Base-by-base conservation (phyloP, 2,329 filamentous ascomycete species). In the Cladosporium phlei region DNA sequence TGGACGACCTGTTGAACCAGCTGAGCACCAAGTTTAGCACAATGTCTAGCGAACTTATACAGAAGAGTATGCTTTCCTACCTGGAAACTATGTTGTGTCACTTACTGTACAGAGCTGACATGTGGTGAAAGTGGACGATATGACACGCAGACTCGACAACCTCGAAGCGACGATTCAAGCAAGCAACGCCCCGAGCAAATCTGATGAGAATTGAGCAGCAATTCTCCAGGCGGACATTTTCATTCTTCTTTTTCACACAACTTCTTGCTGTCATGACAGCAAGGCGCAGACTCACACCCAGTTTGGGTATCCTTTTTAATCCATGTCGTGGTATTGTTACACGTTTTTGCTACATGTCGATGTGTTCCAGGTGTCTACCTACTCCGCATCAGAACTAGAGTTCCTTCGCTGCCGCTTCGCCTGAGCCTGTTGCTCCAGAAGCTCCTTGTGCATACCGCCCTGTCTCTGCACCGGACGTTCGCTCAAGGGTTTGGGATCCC, bases 1-100 rank as follows among this genome's bases (percentile, higher is more conserved):
- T 96, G 1, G 90, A 96, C 57, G 88, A 95, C 30, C 77, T 96
- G 2, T 73, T 96, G 3, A 88, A 90, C 62, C 84, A 88, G 35
- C 71, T 96, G 0, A 87, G 86, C 42, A 84, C 80, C 66, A 95
- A 95, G 65, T 95, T 95, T 65, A 83, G 86, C 16, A 80, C 79
- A 10, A 82, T 95, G 4, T 94, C 88, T 7, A 85, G 81, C 50
- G 90, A 95, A 68, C 84, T 96, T 49, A 88, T 95, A 58, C 79
- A 85, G 28, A 95, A 95, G 70, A 87, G 89, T 95, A 67, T 64
- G 83, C 71, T 16, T 17, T 17, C 25, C 17, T 29, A 29, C 32
- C n/a, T n/a, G n/a, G n/a, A n/a, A n/a, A n/a, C n/a, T n/a, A n/a
- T n/a, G n/a, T n/a, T n/a, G n/a, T n/a, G n/a, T n/a, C n/a, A n/a